Conservation (phyloP, 2,329 filamentous ascomycete species). For the Rutstroemia sydowiana region DNA sequence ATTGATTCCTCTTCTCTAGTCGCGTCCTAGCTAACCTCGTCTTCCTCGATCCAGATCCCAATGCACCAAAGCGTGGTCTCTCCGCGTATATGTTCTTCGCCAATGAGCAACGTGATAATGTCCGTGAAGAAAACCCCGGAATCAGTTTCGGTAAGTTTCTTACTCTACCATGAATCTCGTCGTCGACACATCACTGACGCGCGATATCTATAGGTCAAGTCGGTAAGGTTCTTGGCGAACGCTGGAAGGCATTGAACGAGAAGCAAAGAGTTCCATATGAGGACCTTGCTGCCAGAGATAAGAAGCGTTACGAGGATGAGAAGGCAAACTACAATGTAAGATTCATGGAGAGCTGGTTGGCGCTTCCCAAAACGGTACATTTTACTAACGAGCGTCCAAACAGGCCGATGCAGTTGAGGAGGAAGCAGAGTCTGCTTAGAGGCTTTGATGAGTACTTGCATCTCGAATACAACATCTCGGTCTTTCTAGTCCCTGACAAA, state of each 20-base stretch:
- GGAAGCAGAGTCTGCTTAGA: conserved; percentile 42
- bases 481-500: conserved; percentile 7
- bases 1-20: background rate
- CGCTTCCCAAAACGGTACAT: conserved; percentile 22
- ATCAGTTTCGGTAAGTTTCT: conserved; percentile 76
- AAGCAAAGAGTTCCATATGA: conserved; percentile 92
- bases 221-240: conserved; percentile 95
- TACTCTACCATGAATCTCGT: background rate
- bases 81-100: conserved; percentile 99
- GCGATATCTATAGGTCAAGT: conserved; percentile 61
- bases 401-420: conserved; percentile 47
- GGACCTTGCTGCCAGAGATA: conserved; percentile 91
- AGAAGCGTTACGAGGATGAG: conserved; percentile 99
- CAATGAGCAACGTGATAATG: conserved; percentile 97
- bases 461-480: conserved; percentile 16
- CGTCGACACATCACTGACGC: conserved; percentile 11
- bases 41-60: conserved; percentile 61
- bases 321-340: conserved; percentile 89
- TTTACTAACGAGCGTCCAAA: conserved; percentile 29
- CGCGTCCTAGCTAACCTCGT: conserved; percentile 6
- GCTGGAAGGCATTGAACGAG: conserved; percentile 94
- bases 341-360: conserved; percentile 22
- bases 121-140: conserved; percentile 95
- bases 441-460: conserved; percentile 11
- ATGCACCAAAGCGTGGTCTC: conserved; percentile 97